Conservation (phyloP, 2,329 filamentous ascomycete genomes). For the Paramyrothecium roridum region DNA sequence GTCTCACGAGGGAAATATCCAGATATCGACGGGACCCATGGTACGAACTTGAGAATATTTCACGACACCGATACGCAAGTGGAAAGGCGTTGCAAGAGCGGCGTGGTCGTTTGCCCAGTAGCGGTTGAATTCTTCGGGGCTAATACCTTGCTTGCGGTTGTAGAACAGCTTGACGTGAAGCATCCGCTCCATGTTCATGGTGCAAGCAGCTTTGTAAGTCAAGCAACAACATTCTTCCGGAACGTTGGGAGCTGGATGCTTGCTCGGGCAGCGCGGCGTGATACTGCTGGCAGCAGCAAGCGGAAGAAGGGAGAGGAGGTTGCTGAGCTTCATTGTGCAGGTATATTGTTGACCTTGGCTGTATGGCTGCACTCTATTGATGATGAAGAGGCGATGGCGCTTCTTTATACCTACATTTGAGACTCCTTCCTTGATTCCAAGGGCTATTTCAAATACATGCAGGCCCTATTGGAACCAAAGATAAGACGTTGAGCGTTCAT, state of each 20-base stretch:
- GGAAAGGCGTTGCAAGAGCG: constrained; percentile 4
- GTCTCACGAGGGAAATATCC: not conserved
- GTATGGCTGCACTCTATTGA: too few relatives aligned
- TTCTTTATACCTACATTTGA: too few relatives aligned
- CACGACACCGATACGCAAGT: constrained; percentile 3
- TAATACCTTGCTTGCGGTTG: constrained; percentile 8
- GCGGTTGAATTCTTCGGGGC: constrained; percentile 3
- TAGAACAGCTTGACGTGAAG: constrained; percentile 9
- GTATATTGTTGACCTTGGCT: too few relatives aligned
- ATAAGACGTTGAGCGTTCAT: too few relatives aligned
- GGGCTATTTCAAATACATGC: too few relatives aligned
- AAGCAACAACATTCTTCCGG: constrained; percentile 9
- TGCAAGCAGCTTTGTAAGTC: constrained; percentile 12
- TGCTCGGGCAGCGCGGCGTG: too few relatives aligned
- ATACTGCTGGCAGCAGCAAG: too few relatives aligned
- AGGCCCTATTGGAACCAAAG: too few relatives aligned
- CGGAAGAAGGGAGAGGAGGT: too few relatives aligned
- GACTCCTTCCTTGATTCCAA: too few relatives aligned
- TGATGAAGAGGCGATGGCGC: too few relatives aligned
- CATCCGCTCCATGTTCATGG: constrained; percentile 11
- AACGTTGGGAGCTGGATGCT: not conserved
- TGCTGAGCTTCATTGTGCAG: too few relatives aligned
- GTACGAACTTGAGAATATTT: constrained; percentile 3
- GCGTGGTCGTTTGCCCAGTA: constrained; percentile 6
- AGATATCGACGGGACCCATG: not conserved